Conservation (phyloP, 2,329 filamentous ascomycete genomes). For the Ramularia endophylla region DNA sequence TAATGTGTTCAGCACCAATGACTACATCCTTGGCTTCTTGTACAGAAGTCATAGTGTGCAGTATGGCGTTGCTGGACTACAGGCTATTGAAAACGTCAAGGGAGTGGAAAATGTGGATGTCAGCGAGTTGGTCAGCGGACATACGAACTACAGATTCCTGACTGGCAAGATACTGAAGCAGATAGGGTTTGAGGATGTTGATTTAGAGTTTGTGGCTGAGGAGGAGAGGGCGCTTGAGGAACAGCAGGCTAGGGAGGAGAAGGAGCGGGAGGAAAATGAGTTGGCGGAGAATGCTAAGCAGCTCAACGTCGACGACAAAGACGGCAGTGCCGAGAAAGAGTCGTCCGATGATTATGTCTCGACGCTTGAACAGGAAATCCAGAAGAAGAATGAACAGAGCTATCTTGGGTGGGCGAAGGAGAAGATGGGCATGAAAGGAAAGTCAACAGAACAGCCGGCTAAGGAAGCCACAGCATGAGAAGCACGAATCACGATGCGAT, state of each 20-base stretch:
- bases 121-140: constrained; percentile 45
- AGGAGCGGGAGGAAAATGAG: constrained; percentile 27
- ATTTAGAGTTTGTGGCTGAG: constrained; percentile 42
- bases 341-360: constrained; percentile 29
- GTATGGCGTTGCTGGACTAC: constrained; percentile 75
- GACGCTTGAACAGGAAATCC: constrained; percentile 36
- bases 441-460: constrained; percentile 19
- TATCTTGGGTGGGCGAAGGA: constrained; percentile 39
- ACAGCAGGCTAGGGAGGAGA: constrained; percentile 35
- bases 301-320: constrained; percentile 24
- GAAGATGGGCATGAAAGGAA: constrained; percentile 30
- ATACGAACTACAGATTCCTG: constrained; percentile 46
- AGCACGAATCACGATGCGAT: constrained; percentile 1
- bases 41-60: constrained; percentile 81
- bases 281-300: constrained; percentile 14
- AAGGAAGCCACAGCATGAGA: constrained; percentile 16
- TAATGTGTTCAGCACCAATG: constrained; percentile 83
- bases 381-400: constrained; percentile 41
- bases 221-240: constrained; percentile 36
- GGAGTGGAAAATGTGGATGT: constrained; percentile 58
- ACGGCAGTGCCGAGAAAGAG: constrained; percentile 16
- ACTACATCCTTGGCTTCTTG: constrained; percentile 80
- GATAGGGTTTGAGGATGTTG: constrained; percentile 49
- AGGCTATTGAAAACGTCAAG: constrained; percentile 61
- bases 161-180: constrained; percentile 47